Evolutionary conservation across 192 early-diverging fungal species (phyloP).

Genomic region (Coemansia sp.): DNA sequence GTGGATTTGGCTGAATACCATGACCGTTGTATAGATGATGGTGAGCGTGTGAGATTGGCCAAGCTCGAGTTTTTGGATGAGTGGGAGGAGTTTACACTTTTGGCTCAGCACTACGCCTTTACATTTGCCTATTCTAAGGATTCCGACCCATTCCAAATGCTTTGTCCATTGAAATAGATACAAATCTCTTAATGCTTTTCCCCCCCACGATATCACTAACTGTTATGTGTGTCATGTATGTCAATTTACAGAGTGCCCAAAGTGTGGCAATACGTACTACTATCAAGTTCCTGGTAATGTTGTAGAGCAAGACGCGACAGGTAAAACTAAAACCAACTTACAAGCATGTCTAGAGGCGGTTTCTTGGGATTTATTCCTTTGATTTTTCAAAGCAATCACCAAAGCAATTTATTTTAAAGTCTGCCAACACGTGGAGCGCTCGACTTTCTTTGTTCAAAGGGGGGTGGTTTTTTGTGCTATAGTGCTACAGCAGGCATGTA

Average conservation of each 20-base stretch:
- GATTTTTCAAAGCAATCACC: no score
- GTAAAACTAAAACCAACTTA: no score
- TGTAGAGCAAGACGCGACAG: no score
- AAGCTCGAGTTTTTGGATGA: slow-evolving; percentile 87
- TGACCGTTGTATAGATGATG: slow-evolving; percentile 9
- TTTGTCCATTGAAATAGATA: not conserved
- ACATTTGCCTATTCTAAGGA: slow-evolving; percentile 62
- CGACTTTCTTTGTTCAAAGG: no score
- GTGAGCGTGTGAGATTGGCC: slow-evolving; percentile 59
- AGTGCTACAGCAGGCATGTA: no score
- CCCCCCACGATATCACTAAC: no score
- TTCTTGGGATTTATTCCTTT: no score
- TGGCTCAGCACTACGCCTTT: slow-evolving; percentile 85
- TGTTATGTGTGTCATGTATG: not conserved
- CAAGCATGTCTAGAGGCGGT: no score
- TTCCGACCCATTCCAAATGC: slow-evolving; percentile 36
- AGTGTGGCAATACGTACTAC: not conserved
- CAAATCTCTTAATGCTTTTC: not conserved
- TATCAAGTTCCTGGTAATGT: slow-evolving; percentile 55
- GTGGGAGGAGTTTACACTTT: slow-evolving; percentile 85
- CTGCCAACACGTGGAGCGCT: no score
- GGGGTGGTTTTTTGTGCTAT: no score
- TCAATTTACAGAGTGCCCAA: no score
- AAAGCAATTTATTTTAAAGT: no score
- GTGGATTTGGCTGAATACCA: slow-evolving; percentile 59